Evolutionary conservation across 2,329 filamentous ascomycete genomes (phyloP), one percentile per base, ranked within the genome.

Genomic region (Xylaria multiplex): DNA sequence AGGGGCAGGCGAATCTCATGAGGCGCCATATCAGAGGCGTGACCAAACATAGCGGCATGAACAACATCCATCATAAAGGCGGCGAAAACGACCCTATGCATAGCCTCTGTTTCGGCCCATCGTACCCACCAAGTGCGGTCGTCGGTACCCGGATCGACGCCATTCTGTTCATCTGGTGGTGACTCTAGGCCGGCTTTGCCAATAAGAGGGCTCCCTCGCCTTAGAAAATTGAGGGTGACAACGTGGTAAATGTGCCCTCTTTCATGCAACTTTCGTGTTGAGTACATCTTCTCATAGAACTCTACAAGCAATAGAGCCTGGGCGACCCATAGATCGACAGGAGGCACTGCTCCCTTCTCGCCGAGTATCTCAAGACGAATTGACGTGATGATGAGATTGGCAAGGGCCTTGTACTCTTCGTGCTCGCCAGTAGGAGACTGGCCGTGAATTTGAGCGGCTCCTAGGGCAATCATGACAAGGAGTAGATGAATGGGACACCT

Each of bases 261-360:
- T 77, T 97, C 94, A 78, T 97, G 93, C 30, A 97, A 82, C 16
- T 88, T 86, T 48, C 93, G 86, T 0, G 92, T 93, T 1, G 92
- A 93, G 77, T 92, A 96, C 86, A 96, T 91, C 83, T 97, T 97
- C 80, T 97, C 93, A 73, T 95, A 97, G 4, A 94, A 87, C 76
- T 97, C 94, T 1, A 97, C 82, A 3, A 97, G 82, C 1, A 97
- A 80, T 50, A 97, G 81, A 0, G 93, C 90, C 76, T 97, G 93
- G 69, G 96, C 95, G 0, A 96, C 90, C 92, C 93, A 97, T 2
- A 97, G 80, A 71, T 92, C 92, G 0, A 93, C 93, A 0, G 93
- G 93, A 0, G 94, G 93, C 19, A 90, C 85, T 70, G 95, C 95
- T 73, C 96, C 92, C 9, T 90, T 88, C 66, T 93, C 88, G 72